These are phyloP conservation scores for Penicillium pancosmium DNA, from an alignment of 495 filamentous ascomycete genomes.

Conservation along the genomic window DNA sequence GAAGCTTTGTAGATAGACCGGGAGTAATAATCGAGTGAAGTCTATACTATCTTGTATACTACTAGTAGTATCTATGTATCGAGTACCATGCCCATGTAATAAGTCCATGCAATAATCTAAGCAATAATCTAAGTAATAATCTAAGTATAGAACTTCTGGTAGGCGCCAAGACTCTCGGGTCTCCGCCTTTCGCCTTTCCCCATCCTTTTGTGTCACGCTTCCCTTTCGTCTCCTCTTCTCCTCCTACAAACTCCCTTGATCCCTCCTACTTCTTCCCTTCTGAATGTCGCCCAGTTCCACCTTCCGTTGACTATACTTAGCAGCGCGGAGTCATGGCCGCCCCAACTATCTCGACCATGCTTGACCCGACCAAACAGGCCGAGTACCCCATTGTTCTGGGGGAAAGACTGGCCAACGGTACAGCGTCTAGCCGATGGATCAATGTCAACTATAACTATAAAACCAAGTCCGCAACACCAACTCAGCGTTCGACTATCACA, in stretches of 20 bases:
- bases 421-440: slow-evolving; percentile 32
- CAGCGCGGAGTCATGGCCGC: slow-evolving; percentile 36
- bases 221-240: background rate
- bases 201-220: slow-evolving; percentile 2
- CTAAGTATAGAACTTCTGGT: slow-evolving; percentile 1
- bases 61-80: no score
- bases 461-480: slow-evolving; percentile 47
- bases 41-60: no score
- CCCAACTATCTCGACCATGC: slow-evolving; percentile 42
- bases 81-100: no score
- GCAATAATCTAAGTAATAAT: no score
- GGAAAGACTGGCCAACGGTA: slow-evolving; percentile 37
- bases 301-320: background rate
- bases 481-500: slow-evolving; percentile 45
- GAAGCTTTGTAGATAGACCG: background rate
- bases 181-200: slow-evolving; percentile 11
- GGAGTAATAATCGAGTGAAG: background rate
- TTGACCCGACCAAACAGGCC: slow-evolving; percentile 54
- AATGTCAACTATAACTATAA: slow-evolving; percentile 59
- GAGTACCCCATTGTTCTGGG: slow-evolving; percentile 52
- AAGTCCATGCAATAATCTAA: no score
- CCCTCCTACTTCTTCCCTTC: background rate
- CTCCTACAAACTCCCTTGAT: background rate
- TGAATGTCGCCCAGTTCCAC: background rate
- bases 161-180: slow-evolving; percentile 12